Conservation (phyloP, 140 eudicot genomes). For the Ambrosia hybrid region DNA sequence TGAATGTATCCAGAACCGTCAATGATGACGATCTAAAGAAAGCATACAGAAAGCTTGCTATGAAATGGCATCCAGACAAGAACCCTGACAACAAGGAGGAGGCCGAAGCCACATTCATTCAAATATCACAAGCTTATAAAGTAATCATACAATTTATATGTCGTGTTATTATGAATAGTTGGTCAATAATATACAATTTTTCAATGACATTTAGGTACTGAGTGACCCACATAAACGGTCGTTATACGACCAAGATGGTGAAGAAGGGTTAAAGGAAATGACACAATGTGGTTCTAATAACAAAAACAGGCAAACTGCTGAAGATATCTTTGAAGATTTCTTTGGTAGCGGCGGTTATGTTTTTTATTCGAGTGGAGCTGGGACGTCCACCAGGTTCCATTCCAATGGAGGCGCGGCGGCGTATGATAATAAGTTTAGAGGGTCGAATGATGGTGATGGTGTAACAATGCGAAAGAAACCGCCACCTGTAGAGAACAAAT, state of each 20-base stretch:
- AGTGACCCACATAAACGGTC: conserved; percentile 68
- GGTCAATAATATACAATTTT: too few relatives aligned
- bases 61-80: conserved; percentile 73
- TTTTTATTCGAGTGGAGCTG: conserved; percentile 47
- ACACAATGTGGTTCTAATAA: conserved; percentile 44
- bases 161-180: too few relatives aligned
- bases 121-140: conserved; percentile 65
- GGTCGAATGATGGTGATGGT: conserved; percentile 31
- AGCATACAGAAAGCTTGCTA: conserved; percentile 51
- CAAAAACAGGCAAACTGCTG: conserved; percentile 52
- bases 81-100: conserved; percentile 48
- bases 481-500: conserved; percentile 59
- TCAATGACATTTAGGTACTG: conserved; percentile 40
- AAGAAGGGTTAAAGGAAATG: conserved; percentile 67
- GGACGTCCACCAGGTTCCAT: conserved; percentile 21
- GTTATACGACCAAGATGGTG: conserved; percentile 63
- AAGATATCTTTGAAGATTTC: conserved; percentile 76
- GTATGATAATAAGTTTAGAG: conserved; percentile 33
- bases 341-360: conserved; percentile 70
- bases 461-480: conserved; percentile 49
- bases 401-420: conserved; percentile 41
- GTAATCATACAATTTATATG: conserved; percentile 19
- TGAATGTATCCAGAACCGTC: conserved; percentile 41
- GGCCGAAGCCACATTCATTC: conserved; percentile 55
- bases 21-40: conserved; percentile 57